phyloP scores from a whole-genome alignment of 345 rosid species.

The Capsella bursapastoris region DNA sequence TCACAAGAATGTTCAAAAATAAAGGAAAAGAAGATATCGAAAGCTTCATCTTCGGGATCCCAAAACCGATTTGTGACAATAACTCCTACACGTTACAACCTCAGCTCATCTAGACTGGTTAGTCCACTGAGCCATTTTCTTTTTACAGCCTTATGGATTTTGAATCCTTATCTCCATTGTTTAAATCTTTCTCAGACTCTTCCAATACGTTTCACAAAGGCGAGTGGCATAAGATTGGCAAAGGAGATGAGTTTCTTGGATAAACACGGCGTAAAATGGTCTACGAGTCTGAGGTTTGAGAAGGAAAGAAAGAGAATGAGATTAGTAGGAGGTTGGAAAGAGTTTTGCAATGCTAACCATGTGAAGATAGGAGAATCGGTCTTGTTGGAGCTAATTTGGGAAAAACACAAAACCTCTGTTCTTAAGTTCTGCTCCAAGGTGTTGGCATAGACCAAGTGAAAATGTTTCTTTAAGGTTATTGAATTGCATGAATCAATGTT shows the following conservation, averaged over 20 bases:
- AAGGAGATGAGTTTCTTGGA: slow-evolving; percentile 1
- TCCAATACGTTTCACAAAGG: neutral
- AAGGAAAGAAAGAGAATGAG: neutral
- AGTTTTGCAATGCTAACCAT: slow-evolving; percentile 13
- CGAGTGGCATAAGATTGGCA: neutral
- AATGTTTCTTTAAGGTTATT: neutral
- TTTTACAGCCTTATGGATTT: neutral
- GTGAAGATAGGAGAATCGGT: slow-evolving; percentile 5
- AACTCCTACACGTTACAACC: slow-evolving; percentile 2
- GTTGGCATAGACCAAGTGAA: neutral
- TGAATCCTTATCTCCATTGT: neutral
- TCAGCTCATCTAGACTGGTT: neutral
- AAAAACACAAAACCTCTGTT: neutral
- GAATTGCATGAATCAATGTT: neutral
- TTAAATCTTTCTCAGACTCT: slow-evolving; percentile 5
- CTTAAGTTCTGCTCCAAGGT: slow-evolving; percentile 24
- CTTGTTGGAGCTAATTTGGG: slow-evolving; percentile 16
- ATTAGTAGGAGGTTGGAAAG: slow-evolving; percentile 3
- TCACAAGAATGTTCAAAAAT: neutral
- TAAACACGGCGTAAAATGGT: slow-evolving; percentile 17
- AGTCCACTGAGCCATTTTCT: neutral
- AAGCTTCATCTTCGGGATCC: slow-evolving; percentile 15
- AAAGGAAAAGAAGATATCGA: neutral
- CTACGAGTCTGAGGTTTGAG: neutral
- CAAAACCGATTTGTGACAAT: slow-evolving; percentile 2